These are phyloP conservation scores for Naganishia albida DNA, from an alignment of 1,284 basidiomycete species.

Conservation along the genomic window DNA sequence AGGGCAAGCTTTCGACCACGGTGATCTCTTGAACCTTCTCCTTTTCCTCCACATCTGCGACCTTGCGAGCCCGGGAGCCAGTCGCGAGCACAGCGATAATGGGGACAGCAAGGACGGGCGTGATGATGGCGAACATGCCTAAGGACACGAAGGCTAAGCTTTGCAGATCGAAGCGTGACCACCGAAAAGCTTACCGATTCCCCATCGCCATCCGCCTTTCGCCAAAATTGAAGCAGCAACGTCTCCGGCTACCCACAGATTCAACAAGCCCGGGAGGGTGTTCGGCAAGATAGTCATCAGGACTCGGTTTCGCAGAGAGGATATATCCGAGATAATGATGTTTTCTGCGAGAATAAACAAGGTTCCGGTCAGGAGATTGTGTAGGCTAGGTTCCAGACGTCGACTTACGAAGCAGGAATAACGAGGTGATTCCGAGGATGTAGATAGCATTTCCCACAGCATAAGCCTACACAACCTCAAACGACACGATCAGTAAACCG, in stretches of 20 bases:
- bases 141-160: no score
- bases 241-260: conserved; percentile 47
- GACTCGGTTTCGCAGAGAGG: conserved; percentile 42
- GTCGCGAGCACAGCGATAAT: conserved; percentile 35
- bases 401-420: conserved; percentile 44
- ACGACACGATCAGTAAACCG: conserved; percentile 27
- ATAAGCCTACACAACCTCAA: conserved; percentile 36
- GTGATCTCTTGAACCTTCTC: conserved; percentile 9
- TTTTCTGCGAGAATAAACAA: conserved; percentile 1
- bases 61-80: conserved; percentile 12
- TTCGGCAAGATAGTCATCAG: conserved; percentile 35
- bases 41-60: conserved; percentile 3
- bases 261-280: conserved; percentile 45
- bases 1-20: not conserved
- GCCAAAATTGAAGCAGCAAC: conserved; percentile 36
- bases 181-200: conserved; percentile 39
- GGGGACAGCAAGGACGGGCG: conserved; percentile 37
- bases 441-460: conserved; percentile 49
- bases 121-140: conserved; percentile 45
- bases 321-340: conserved; percentile 50
- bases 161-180: no score
- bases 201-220: conserved; percentile 44
- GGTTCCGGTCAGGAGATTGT: not conserved
- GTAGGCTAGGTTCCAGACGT: not conserved
- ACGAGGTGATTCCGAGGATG: conserved; percentile 48